phyloP scores from a whole-genome alignment of 2,329 filamentous ascomycete genomes.

The Hymenoscyphus linearis region DNA sequence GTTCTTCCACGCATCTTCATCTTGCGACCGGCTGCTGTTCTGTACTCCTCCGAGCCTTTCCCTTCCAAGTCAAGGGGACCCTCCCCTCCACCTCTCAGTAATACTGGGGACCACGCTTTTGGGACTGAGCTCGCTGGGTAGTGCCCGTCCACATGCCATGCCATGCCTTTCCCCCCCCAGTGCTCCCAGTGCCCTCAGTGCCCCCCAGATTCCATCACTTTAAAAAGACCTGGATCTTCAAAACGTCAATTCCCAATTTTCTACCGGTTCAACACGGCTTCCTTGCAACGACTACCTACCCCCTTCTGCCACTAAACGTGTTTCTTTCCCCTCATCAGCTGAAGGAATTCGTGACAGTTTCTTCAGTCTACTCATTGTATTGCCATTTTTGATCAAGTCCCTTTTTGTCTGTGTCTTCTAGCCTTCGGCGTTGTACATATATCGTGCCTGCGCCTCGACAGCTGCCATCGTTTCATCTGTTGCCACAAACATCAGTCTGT shows the following conservation, averaged over 20 bases:
- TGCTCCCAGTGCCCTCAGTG: too few species aligned
- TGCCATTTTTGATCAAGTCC: not conserved
- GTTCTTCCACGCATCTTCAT: constrained; percentile 3
- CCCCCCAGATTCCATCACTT: too few species aligned
- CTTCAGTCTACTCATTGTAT: not conserved
- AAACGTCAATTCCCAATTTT: constrained; percentile 18
- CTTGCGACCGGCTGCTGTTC: not conserved
- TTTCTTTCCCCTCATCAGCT: constrained; percentile 9
- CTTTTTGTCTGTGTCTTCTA: not conserved
- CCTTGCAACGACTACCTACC: not conserved
- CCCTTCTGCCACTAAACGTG: constrained; percentile 5
- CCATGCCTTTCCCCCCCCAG: too few species aligned
- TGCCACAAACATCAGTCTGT: constrained; percentile 2
- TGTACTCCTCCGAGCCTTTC: not conserved
- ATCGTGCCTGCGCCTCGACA: constrained; percentile 5
- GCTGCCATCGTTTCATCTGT: constrained; percentile 21
- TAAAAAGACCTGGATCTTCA: constrained; percentile 1
- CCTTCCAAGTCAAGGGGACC: not conserved
- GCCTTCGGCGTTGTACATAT: not conserved
- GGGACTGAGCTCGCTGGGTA: not conserved
- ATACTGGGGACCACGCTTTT: too few species aligned
- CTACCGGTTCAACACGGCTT: constrained; percentile 16
- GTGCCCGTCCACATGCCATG: not conserved
- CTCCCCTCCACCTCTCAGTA: not conserved
- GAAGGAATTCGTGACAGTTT: not conserved